A percentile compares a stretch with the other conserved stretches of the same genome.
These are phyloP conservation scores for Nicotiana rustica DNA, from an alignment of 305 asterid genomes.

Conservation along the genomic window DNA sequence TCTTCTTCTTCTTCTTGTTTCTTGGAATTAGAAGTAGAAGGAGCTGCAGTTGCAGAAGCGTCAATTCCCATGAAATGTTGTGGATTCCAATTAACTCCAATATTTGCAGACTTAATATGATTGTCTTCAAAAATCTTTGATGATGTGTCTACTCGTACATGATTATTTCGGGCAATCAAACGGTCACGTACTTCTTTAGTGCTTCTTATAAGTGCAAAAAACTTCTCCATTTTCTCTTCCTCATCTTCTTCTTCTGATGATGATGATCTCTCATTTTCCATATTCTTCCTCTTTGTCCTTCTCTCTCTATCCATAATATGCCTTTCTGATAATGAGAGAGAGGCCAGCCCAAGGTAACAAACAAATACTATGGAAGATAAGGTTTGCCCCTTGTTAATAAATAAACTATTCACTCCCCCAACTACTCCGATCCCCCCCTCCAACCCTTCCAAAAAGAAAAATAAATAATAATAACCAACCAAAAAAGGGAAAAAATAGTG, in stretches of 20 bases:
- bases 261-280: slow-evolving; percentile 27
- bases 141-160: slow-evolving; percentile 11
- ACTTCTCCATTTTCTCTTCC: slow-evolving; percentile 46
- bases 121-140: slow-evolving; percentile 29
- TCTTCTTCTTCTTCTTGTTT: not conserved
- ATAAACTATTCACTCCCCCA: not conserved
- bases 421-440: not conserved
- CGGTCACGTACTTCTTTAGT: slow-evolving; percentile 40
- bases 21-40: slow-evolving; percentile 28
- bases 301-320: slow-evolving; percentile 41
- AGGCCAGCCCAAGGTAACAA: not conserved
- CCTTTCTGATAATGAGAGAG: not conserved
- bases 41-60: slow-evolving; percentile 22
- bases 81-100: slow-evolving; percentile 40
- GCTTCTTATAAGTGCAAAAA: slow-evolving; percentile 45
- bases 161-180: slow-evolving; percentile 32
- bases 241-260: slow-evolving; percentile 39
- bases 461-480: not conserved
- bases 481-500: not conserved
- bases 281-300: slow-evolving; percentile 33
- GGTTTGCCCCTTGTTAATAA: not conserved
- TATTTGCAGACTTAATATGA: not conserved
- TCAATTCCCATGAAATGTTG: slow-evolving; percentile 43
- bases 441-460: not conserved
- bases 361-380: not conserved